Percentiles rank a stretch among this genome's conserved stretches.
These are phyloP conservation scores for Halophytophthora batemanensis DNA, from an alignment of 352 stramenopile genomes.

Conservation along the genomic window DNA sequence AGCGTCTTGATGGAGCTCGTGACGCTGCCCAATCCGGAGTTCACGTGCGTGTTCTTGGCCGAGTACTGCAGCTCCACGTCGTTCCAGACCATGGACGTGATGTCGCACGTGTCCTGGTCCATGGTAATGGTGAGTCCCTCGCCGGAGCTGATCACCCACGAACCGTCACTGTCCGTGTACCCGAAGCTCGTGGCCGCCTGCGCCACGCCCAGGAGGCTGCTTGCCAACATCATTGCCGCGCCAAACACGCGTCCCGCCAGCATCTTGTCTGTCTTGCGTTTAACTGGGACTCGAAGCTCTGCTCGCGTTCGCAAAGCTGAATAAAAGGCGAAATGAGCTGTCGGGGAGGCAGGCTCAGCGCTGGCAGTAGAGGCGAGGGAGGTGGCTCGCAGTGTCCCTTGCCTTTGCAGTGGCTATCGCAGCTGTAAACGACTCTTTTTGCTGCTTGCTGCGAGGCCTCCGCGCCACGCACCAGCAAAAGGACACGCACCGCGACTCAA, in stretches of 20 bases:
- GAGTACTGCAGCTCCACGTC: constrained; percentile 37
- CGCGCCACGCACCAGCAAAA: too few species aligned
- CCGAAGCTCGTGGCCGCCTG: constrained; percentile 25
- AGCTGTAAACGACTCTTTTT: too few species aligned
- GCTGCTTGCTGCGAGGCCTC: too few species aligned
- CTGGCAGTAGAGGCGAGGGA: too few species aligned
- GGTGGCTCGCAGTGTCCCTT: too few species aligned
- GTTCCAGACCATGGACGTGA: constrained; percentile 39
- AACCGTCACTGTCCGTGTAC: constrained; percentile 21
- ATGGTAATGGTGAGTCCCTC: constrained; percentile 32
- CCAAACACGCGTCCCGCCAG: constrained; percentile 4
- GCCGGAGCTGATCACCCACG: constrained; percentile 33
- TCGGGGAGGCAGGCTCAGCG: too few species aligned
- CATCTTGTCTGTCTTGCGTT: constrained; percentile 3
- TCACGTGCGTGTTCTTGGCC: constrained; percentile 40
- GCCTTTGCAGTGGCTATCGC: too few species aligned
- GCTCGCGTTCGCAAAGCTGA: background rate
- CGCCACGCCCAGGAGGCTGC: background rate
- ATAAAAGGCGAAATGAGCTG: constrained; percentile 13
- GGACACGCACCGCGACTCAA: too few species aligned
- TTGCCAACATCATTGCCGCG: constrained; percentile 2
- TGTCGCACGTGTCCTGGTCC: constrained; percentile 36
- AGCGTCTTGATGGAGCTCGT: constrained; percentile 30
- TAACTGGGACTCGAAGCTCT: background rate
- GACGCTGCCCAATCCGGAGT: constrained; percentile 30